Percentiles rank a stretch among this genome's conserved stretches.
phyloP scores from a whole-genome alignment of 106 monocot genomes.

The Apostasia ramifera region DNA sequence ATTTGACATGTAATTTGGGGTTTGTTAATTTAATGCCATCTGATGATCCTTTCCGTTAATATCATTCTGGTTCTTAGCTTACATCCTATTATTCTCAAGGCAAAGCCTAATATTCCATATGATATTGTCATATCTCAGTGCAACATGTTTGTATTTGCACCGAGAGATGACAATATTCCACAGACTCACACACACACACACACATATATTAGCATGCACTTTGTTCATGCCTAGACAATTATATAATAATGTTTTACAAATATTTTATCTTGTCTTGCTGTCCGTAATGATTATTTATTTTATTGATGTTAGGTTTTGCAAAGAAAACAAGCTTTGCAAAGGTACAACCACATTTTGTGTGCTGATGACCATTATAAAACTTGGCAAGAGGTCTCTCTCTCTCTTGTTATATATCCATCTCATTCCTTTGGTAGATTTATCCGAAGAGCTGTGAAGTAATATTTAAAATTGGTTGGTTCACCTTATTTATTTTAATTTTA shows the following conservation, averaged over 20 bases:
- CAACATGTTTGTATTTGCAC: no score
- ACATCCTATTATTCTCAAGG: no score
- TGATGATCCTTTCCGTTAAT: no score
- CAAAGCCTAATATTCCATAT: no score
- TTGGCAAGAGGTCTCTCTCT: constrained; percentile 80
- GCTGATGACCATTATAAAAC: constrained; percentile 70
- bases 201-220: no score
- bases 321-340: constrained; percentile 64
- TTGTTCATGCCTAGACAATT: no score
- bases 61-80: no score
- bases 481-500: constrained; percentile 4
- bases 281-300: neutral
- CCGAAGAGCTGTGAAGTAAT: neutral
- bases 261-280: neutral
- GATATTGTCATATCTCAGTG: no score
- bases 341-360: constrained; percentile 62
- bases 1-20: no score
- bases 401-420: neutral
- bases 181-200: no score
- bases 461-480: neutral
- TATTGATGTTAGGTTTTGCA: constrained; percentile 41
- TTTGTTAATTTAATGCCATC: no score
- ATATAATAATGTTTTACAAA: neutral
- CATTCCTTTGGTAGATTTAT: neutral
- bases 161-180: no score